Evolutionary conservation across 225 moss, liverwort and hornwort genomes (phyloP).

Genomic region (Climacium dendroides): DNA sequence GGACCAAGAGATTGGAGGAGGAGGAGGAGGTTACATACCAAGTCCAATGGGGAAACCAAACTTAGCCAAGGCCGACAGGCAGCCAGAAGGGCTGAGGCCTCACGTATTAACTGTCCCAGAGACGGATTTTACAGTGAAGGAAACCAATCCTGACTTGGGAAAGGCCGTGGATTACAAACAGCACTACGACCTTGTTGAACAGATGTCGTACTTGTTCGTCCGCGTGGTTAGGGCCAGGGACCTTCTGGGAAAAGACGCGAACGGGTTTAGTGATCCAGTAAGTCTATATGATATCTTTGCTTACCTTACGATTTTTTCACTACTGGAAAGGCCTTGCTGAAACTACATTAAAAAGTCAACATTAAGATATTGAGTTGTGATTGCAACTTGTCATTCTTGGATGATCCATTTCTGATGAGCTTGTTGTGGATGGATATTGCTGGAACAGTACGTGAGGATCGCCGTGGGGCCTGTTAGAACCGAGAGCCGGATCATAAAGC

Average conservation of each 20-base stretch:
- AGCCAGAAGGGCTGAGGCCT: constrained; percentile 12
- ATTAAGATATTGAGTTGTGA: neutral
- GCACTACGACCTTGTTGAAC: constrained; percentile 60
- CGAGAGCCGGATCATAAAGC: constrained; percentile 48
- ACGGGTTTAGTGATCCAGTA: constrained; percentile 42
- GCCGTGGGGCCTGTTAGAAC: constrained; percentile 58
- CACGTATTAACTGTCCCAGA: constrained; percentile 35
- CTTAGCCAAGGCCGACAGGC: neutral
- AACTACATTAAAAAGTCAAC: neutral
- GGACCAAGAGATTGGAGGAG: constrained; percentile 5
- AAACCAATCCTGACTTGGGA: constrained; percentile 54
- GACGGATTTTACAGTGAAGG: constrained; percentile 57
- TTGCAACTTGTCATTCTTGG: neutral
- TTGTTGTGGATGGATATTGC: neutral
- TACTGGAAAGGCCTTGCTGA: neutral
- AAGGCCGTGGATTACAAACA: constrained; percentile 63
- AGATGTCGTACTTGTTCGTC: constrained; percentile 62
- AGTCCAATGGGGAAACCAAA: neutral
- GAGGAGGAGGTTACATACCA: neutral
- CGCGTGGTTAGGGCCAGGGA: constrained; percentile 53
- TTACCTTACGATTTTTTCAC: neutral
- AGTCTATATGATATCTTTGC: neutral
- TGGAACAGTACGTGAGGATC: constrained; percentile 66
- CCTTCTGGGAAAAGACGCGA: constrained; percentile 52
- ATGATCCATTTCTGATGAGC: neutral